Base-by-base conservation (phyloP, 2,329 filamentous ascomycete genomes). In the Calonectria ilicicola region DNA sequence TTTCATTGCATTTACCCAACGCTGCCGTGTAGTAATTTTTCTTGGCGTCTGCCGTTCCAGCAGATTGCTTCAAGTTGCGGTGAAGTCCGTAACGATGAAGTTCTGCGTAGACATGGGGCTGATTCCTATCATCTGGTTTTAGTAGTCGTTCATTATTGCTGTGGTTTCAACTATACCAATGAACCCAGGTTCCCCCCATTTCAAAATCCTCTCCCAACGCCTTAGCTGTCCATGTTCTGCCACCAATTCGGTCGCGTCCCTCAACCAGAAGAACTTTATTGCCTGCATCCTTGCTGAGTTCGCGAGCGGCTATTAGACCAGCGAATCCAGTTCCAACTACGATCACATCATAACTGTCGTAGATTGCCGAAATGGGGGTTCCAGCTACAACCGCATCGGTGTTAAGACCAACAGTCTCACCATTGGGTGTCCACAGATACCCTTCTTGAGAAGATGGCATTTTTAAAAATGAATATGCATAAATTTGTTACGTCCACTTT, bases 171-270 rank as follows among this genome's bases (percentile, higher is more conserved):
- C n/a, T 58, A 23, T 83, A 58, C 82, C 81, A 83, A 63, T 85
- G 83, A 0, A 86, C 79, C 83, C 84, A 86, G 0, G 84, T 85
- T 0, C 85, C 84, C 12, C 85, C 84, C 82, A 86, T 85, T 64
- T 86, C 85, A 46, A 83, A 80, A 0, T 82, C 80, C 17, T 80
- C 80, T 0, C 83, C 82, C 1, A 82, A 23, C n/a, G 77, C 76
- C 9, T 79, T 75, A 0, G 83, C 81, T 0, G 82, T 84, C 84
- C 83, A 86, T 49, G 84, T 85, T 6, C 84, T 81, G 2, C 84
- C 84, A 5, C 84, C 84, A n/a, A 86, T 84, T 3, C 84, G 83
- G 67, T 86, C 84, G 0, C 84, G 81, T 4, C 80, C 85, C 70
- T 86, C 84, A 0, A 86, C 53, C 3, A 85, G 72, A 1, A 85